Evolutionary conservation across 192 early-diverging fungal genomes (phyloP).

Genomic region (Obelidium mucronatum): DNA sequence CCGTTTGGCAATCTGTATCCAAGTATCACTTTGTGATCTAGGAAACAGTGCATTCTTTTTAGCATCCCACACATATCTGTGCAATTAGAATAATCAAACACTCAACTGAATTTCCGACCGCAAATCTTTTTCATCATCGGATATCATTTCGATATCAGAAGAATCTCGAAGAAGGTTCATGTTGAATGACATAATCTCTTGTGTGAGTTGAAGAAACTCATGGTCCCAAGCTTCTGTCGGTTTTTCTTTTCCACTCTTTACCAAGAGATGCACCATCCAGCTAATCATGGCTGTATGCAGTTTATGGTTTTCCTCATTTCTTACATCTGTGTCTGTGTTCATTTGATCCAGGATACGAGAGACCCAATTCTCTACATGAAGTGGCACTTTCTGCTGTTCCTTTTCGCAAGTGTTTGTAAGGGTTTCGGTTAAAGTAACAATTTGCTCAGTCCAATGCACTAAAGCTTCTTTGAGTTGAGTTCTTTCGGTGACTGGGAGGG

Average conservation of each 20-base stretch:
- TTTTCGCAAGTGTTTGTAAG: slow-evolving; percentile 60
- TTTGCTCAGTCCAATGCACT: slow-evolving; percentile 53
- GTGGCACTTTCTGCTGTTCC: slow-evolving; percentile 63
- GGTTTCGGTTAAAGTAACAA: slow-evolving; percentile 50
- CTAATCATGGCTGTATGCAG: slow-evolving; percentile 58
- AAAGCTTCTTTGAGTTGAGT: slow-evolving; percentile 48
- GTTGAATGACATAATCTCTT: slow-evolving; percentile 58
- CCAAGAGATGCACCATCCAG: slow-evolving; percentile 64
- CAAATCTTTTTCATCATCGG: slow-evolving; percentile 57
- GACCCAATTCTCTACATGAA: slow-evolving; percentile 60
- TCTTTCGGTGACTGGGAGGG: slow-evolving; percentile 51
- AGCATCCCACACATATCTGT: not conserved
- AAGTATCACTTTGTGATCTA: slow-evolving; percentile 49
- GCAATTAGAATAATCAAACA: not conserved
- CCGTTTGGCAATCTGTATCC: slow-evolving; percentile 53
- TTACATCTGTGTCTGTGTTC: slow-evolving; percentile 61
- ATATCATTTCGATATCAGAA: slow-evolving; percentile 55
- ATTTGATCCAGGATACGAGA: slow-evolving; percentile 60
- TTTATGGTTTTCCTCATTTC: slow-evolving; percentile 66
- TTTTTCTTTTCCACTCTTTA: slow-evolving; percentile 48
- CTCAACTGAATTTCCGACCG: slow-evolving; percentile 50
- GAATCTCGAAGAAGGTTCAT: slow-evolving; percentile 54
- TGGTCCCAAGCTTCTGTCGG: slow-evolving; percentile 56
- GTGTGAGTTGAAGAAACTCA: slow-evolving; percentile 50
- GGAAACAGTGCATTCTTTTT: not conserved